phyloP scores from a whole-genome alignment of 768 basidiomycete genomes.

The Pilatotrama ljubarskyi region DNA sequence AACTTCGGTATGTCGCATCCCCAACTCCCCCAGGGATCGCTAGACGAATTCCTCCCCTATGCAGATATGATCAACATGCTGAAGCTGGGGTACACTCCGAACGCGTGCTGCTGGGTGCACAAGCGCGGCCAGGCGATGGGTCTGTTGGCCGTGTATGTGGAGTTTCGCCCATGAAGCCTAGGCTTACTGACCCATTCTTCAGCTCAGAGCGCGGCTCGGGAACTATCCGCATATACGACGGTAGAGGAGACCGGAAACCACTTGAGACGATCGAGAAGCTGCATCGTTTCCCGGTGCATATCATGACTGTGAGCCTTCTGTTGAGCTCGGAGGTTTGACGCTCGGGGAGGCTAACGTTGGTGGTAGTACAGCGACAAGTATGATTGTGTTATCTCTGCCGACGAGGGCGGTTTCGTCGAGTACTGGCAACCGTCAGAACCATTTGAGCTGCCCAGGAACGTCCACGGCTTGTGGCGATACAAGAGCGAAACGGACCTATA shows the following conservation, averaged over 20 bases:
- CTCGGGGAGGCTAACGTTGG: background rate
- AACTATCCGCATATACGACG: slow-evolving; percentile 87
- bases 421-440: slow-evolving; percentile 94
- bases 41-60: background rate
- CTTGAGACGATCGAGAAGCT: slow-evolving; percentile 74
- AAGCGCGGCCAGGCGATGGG: slow-evolving; percentile 83
- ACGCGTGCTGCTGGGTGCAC: slow-evolving; percentile 95
- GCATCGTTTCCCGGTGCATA: slow-evolving; percentile 86
- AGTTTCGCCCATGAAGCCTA: background rate
- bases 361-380: slow-evolving; percentile 87
- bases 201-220: slow-evolving; percentile 81
- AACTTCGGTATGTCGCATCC: slow-evolving; percentile 78
- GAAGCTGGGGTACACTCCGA: slow-evolving; percentile 82
- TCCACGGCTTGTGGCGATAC: slow-evolving; percentile 82
- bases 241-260: slow-evolving; percentile 78
- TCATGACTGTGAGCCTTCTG: slow-evolving; percentile 63
- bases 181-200: slow-evolving; percentile 25
- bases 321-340: background rate
- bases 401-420: slow-evolving; percentile 93
- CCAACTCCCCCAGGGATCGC: background rate
- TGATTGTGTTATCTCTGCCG: slow-evolving; percentile 91
- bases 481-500: slow-evolving; percentile 93
- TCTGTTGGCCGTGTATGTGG: slow-evolving; percentile 79
- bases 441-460: slow-evolving; percentile 77
- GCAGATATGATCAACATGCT: slow-evolving; percentile 78